Evolutionary conservation across 1,139 yeast species (phyloP).

Genomic region (Yamadazyma spencermartinsiae): DNA sequence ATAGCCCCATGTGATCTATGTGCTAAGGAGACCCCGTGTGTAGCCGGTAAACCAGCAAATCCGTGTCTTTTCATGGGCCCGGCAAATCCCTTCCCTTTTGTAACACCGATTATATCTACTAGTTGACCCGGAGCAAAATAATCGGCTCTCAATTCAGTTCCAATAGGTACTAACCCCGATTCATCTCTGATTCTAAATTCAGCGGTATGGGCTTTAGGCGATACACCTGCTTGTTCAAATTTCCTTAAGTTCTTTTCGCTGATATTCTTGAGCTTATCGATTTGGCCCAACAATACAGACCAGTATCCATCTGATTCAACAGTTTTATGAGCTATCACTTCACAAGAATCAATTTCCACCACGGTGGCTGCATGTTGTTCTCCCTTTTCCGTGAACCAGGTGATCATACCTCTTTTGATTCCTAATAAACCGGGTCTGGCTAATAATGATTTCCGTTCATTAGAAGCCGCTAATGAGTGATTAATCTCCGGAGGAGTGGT

Average conservation of each 20-base stretch:
- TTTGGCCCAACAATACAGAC: slow-evolving; percentile 89
- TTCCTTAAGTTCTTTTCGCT: slow-evolving; percentile 72
- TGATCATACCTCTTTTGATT: slow-evolving; percentile 85
- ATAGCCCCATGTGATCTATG: slow-evolving; percentile 98
- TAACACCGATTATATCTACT: slow-evolving; percentile 74
- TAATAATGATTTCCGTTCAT: slow-evolving; percentile 66
- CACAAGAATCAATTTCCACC: slow-evolving; percentile 83
- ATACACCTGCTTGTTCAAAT: slow-evolving; percentile 75
- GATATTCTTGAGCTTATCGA: slow-evolving; percentile 66
- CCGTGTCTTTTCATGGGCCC: slow-evolving; percentile 98
- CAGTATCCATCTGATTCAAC: slow-evolving; percentile 70
- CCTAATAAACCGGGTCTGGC: slow-evolving; percentile 84
- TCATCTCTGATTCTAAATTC: slow-evolving; percentile 79
- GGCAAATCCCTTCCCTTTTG: slow-evolving; percentile 96
- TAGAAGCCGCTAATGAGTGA: slow-evolving; percentile 59
- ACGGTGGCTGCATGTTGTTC: slow-evolving; percentile 77
- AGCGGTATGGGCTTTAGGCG: slow-evolving; percentile 73
- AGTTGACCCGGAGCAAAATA: slow-evolving; percentile 81
- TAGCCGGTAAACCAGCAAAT: slow-evolving; percentile 86
- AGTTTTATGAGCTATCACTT: slow-evolving; percentile 76
- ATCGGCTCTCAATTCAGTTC: slow-evolving; percentile 78
- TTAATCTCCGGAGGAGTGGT: slow-evolving; percentile 45
- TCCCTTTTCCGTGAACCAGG: slow-evolving; percentile 75
- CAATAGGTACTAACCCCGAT: slow-evolving; percentile 69
- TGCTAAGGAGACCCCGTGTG: slow-evolving; percentile 94